Conservation (phyloP, 2,329 filamentous ascomycete genomes). For the Epichloe brachyelytri region DNA sequence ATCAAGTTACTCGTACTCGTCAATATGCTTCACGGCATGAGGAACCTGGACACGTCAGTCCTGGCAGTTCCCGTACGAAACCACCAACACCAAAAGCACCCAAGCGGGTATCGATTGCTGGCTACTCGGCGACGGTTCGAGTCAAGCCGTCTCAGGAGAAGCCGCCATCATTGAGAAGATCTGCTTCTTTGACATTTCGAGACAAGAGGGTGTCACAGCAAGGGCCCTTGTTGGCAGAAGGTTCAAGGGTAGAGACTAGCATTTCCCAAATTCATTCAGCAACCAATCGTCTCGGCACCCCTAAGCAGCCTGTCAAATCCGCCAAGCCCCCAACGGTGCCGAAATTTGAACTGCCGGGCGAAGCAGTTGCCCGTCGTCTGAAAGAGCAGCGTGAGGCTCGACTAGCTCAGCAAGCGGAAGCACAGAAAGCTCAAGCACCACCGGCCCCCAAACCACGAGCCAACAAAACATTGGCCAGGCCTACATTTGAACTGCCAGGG, state of each 20-base stretch:
- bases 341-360: conserved; percentile 50
- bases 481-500: conserved; percentile 52
- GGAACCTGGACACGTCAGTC: not conserved
- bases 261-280: conserved; percentile 11
- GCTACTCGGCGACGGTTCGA: conserved; percentile 26
- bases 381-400: conserved; percentile 48
- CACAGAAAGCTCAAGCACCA: conserved; percentile 19
- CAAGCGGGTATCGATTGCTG: conserved; percentile 20
- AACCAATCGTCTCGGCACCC: conserved; percentile 10
- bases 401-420: conserved; percentile 22
- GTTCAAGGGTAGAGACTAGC: conserved; percentile 7
- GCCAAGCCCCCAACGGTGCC: conserved; percentile 40
- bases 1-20: conserved; percentile 23
- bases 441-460: conserved; percentile 35
- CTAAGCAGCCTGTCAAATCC: conserved; percentile 36
- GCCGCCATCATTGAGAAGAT: conserved; percentile 27
- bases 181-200: conserved; percentile 26
- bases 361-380: conserved; percentile 43
- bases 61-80: conserved; percentile 8
- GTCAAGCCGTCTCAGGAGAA: conserved; percentile 26
- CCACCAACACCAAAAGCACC: conserved; percentile 1
- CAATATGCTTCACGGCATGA: conserved; percentile 16
- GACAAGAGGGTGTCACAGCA: conserved; percentile 13
- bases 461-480: conserved; percentile 36
- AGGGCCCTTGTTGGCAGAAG: conserved; percentile 3